These are phyloP conservation scores for Salmacisia buchloeana DNA, from an alignment of 1,284 basidiomycete genomes.

Conservation along the genomic window DNA sequence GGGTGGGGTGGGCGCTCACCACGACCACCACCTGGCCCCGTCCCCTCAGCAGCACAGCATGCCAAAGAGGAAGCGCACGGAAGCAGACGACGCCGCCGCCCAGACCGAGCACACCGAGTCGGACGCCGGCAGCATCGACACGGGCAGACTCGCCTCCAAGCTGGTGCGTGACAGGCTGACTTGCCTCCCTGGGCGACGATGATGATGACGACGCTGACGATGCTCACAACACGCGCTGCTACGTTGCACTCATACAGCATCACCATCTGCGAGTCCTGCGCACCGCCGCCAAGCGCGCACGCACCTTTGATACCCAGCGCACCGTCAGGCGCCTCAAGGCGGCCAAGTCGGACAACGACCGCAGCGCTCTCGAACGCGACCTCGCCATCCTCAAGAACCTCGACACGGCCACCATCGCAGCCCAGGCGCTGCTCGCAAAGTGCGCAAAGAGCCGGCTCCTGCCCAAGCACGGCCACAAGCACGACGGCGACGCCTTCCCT, in stretches of 20 bases:
- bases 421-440: slow-evolving; percentile 30
- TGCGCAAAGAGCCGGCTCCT: slow-evolving; percentile 35
- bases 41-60: no score
- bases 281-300: slow-evolving; percentile 73
- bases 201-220: no score
- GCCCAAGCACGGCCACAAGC: slow-evolving; percentile 21
- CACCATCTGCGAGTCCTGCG: slow-evolving; percentile 64
- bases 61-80: slow-evolving; percentile 6
- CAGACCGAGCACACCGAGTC: background rate
- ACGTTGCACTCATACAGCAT: slow-evolving; percentile 57
- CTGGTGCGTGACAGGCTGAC: no score
- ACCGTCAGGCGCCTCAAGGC: slow-evolving; percentile 75
- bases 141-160: background rate
- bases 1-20: no score
- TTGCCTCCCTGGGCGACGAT: no score
- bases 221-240: background rate
- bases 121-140: background rate
- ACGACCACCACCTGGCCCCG: no score
- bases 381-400: slow-evolving; percentile 64
- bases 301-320: slow-evolving; percentile 74
- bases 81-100: background rate
- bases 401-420: slow-evolving; percentile 23
- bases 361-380: slow-evolving; percentile 60
- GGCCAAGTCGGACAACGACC: slow-evolving; percentile 50
- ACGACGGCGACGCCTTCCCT: background rate